These are phyloP conservation scores for Tricholoma saponaceum DNA, from an alignment of 768 basidiomycete species.

Conservation along the genomic window DNA sequence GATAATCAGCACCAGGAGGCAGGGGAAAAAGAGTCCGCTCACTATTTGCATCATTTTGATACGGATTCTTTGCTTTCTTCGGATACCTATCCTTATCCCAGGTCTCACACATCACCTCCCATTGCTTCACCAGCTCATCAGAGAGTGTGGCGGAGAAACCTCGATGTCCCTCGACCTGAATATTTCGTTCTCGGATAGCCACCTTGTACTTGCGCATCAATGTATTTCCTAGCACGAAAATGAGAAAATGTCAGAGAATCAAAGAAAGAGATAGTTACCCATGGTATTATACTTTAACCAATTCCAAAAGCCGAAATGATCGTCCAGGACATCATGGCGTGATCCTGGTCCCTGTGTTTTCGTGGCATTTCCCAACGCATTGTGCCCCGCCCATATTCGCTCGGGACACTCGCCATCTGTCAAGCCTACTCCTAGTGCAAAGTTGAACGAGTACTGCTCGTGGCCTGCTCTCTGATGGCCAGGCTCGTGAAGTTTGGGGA, in stretches of 20 bases:
- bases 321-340: conserved; percentile 8
- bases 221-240: background rate
- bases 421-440: too few relatives aligned
- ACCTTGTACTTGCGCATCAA: background rate
- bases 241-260: background rate
- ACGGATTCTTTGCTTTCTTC: background rate
- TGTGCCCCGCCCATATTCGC: too few relatives aligned
- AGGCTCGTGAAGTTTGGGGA: too few relatives aligned
- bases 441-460: too few relatives aligned
- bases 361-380: conserved; percentile 20
- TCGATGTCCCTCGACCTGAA: background rate
- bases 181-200: background rate
- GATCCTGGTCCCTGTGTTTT: conserved; percentile 26
- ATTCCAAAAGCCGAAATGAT: background rate
- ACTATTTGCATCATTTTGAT: background rate
- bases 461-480: too few relatives aligned
- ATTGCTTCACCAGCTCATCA: background rate
- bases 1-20: background rate
- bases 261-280: background rate
- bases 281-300: background rate
- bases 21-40: too few relatives aligned
- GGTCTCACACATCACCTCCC: background rate
- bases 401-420: too few relatives aligned
- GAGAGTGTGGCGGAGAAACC: background rate
- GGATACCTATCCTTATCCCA: background rate